phyloP scores from a whole-genome alignment of 1,284 basidiomycete genomes.

The Sphaerobolus stellatus region DNA sequence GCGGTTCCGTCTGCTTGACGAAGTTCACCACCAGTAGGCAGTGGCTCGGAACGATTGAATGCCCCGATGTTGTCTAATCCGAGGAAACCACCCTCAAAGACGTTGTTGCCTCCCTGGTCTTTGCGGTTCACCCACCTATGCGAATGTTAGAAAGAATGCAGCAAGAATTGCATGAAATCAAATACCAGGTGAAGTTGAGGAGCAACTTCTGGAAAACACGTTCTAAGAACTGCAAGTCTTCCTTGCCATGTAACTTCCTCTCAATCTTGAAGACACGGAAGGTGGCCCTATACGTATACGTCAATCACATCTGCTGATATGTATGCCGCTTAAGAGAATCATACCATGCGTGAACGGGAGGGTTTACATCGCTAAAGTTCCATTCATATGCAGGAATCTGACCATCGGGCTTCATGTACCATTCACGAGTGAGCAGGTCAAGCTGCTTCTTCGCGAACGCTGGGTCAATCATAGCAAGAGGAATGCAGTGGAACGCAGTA shows the following conservation, averaged over 20 bases:
- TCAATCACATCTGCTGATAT: background rate
- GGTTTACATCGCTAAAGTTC: slow-evolving; percentile 98
- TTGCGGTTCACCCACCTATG: slow-evolving; percentile 97
- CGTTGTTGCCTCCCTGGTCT: slow-evolving; percentile 90
- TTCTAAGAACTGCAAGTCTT: slow-evolving; percentile 92
- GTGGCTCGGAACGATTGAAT: slow-evolving; percentile 95
- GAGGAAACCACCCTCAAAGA: slow-evolving; percentile 98
- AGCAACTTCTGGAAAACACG: slow-evolving; percentile 97
- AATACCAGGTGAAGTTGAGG: slow-evolving; percentile 92
- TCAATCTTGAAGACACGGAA: slow-evolving; percentile 99
- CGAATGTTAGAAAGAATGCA: too few relatives aligned
- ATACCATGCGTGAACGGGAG: slow-evolving; percentile 94
- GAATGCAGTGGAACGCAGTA: slow-evolving; percentile 97
- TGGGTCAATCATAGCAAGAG: slow-evolving; percentile 93
- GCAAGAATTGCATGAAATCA: background rate
- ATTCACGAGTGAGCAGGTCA: slow-evolving; percentile 93
- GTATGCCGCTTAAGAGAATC: slow-evolving; percentile 14
- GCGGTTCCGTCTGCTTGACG: slow-evolving; percentile 98
- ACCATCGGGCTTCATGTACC: slow-evolving; percentile 99
- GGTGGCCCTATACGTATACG: slow-evolving; percentile 65
- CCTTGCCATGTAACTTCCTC: slow-evolving; percentile 87
- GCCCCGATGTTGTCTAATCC: slow-evolving; percentile 97
- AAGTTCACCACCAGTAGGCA: slow-evolving; percentile 88
- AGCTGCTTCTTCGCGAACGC: slow-evolving; percentile 97
- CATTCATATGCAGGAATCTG: slow-evolving; percentile 98